phyloP scores from a whole-genome alignment of 2,329 filamentous ascomycete genomes.

The Neofusicoccum cordaticola region DNA sequence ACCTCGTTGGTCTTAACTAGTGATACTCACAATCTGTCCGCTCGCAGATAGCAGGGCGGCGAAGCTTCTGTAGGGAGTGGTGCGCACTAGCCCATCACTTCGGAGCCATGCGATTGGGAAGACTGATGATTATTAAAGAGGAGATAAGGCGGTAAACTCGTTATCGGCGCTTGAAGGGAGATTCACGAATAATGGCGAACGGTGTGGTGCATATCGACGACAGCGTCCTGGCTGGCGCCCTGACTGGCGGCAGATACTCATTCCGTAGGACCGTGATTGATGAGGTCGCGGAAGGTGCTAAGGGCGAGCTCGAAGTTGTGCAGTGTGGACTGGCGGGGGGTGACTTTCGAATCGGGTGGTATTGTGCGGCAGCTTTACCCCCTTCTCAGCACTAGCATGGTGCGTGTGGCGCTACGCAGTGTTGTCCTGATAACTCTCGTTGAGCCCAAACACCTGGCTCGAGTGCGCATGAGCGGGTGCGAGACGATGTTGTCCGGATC shows the following conservation, averaged over 20 bases:
- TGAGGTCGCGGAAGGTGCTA: constrained; percentile 8
- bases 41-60: constrained; percentile 27
- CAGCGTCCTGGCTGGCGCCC: no score
- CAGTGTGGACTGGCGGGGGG: constrained; percentile 9
- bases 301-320: constrained; percentile 16
- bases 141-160: constrained; percentile 1
- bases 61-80: constrained; percentile 11
- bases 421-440: neutral
- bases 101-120: neutral
- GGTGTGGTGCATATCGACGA: constrained; percentile 12
- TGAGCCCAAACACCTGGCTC: constrained; percentile 34
- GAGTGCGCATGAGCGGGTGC: constrained; percentile 32
- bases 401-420: constrained; percentile 5
- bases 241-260: neutral
- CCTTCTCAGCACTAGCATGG: constrained; percentile 14
- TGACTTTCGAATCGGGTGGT: neutral
- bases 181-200: neutral
- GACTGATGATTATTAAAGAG: neutral
- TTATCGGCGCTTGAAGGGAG: constrained; percentile 2
- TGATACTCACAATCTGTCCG: no score
- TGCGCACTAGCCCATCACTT: constrained; percentile 14
- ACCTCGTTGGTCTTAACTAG: no score
- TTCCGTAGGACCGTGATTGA: constrained; percentile 3
- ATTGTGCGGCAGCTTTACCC: constrained; percentile 13
- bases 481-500: constrained; percentile 22